phyloP scores from a whole-genome alignment of 106 monocot species.

The Allium fistulosum region DNA sequence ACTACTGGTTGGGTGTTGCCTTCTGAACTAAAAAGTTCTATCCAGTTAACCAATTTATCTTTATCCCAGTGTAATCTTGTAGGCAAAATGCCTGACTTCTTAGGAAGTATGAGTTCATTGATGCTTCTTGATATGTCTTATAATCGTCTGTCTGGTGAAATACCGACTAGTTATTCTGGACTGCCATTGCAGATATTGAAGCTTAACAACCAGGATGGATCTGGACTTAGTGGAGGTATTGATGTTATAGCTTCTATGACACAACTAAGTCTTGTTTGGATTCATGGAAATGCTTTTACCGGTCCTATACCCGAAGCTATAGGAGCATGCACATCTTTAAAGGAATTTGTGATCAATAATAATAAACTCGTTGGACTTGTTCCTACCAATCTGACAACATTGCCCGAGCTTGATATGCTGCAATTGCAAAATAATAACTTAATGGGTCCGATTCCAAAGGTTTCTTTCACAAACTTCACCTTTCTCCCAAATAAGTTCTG shows the following conservation, averaged over 20 bases:
- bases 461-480: constrained; percentile 20
- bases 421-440: constrained; percentile 46
- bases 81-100: constrained; percentile 52
- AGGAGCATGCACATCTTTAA: constrained; percentile 17
- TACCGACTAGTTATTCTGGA: constrained; percentile 30
- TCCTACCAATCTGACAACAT: constrained; percentile 24
- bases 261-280: constrained; percentile 31
- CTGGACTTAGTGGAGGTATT: constrained; percentile 40
- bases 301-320: constrained; percentile 47
- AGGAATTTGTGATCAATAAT: constrained; percentile 36
- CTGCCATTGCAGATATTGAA: constrained; percentile 35
- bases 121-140: constrained; percentile 35
- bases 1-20: constrained; percentile 57
- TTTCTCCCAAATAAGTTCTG: constrained; percentile 34
- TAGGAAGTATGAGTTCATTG: constrained; percentile 36
- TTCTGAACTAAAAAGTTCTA: constrained; percentile 23
- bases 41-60: constrained; percentile 39
- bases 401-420: constrained; percentile 27
- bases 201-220: constrained; percentile 55
- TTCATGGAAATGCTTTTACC: constrained; percentile 68
- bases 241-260: constrained; percentile 45
- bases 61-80: constrained; percentile 31
- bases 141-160: constrained; percentile 44
- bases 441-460: constrained; percentile 38
- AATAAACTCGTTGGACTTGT: constrained; percentile 57